Conservation (phyloP, 2,329 filamentous ascomycete genomes). For the Fusarium pseudoanthophilum region DNA sequence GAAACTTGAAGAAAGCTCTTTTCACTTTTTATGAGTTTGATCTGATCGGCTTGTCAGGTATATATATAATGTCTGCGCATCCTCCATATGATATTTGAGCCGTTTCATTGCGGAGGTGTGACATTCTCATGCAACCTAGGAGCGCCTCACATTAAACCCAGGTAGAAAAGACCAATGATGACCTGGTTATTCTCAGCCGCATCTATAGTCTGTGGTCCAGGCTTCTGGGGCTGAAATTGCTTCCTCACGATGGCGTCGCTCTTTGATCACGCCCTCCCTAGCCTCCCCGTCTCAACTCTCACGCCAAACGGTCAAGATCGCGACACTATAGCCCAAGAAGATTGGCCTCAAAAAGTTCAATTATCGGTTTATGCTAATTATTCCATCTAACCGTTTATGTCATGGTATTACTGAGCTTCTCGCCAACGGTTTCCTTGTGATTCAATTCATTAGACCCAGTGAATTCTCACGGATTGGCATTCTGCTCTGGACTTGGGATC, state of each 20-base stretch:
- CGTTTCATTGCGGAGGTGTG: constrained; percentile 4
- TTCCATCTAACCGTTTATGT: too few relatives aligned
- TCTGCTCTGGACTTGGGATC: neutral
- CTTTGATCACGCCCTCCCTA: neutral
- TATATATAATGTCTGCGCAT: neutral
- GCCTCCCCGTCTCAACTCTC: too few relatives aligned
- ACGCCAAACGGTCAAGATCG: neutral
- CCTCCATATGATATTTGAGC: neutral
- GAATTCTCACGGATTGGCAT: too few relatives aligned
- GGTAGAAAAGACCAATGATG: neutral
- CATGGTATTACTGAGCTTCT: neutral
- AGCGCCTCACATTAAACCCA: neutral
- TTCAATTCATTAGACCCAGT: neutral
- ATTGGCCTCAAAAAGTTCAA: too few relatives aligned
- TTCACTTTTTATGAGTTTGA: fast-evolving
- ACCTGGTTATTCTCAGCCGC: neutral
- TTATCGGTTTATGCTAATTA: too few relatives aligned
- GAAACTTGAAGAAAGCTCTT: fast-evolving
- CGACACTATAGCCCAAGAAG: neutral
- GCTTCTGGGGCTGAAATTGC: neutral
- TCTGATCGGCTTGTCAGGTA: neutral
- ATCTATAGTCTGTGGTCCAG: neutral
- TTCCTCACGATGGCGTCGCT: neutral
- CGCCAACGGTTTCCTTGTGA: neutral
- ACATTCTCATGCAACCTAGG: neutral